A percentile compares a stretch with the other conserved stretches of the same genome.
These are phyloP conservation scores for Colletotrichum chlorophyti DNA, from an alignment of 2,329 filamentous ascomycete species.

Conservation along the genomic window DNA sequence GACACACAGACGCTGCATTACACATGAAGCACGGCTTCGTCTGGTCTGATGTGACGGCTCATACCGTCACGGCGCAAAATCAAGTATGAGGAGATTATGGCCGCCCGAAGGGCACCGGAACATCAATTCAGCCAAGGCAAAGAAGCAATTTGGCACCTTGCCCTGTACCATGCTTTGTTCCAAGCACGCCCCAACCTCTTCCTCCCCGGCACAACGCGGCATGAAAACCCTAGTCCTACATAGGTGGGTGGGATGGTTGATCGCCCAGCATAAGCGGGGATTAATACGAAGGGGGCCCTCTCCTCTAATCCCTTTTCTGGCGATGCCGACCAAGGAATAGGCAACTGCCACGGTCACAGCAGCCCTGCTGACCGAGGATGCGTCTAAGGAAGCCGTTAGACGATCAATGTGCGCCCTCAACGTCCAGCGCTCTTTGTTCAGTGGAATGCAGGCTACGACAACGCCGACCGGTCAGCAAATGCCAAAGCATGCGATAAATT, in stretches of 20 bases:
- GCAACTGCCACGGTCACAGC: slow-evolving; percentile 19
- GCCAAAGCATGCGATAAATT: not conserved
- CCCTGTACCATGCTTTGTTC: no score
- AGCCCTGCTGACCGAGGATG: slow-evolving; percentile 15
- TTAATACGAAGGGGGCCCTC: slow-evolving; percentile 27
- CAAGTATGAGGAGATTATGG: no score
- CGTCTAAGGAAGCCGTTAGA: not conserved
- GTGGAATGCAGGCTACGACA: no score
- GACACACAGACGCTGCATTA: not conserved
- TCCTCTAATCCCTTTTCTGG: slow-evolving; percentile 13
- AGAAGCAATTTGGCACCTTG: not conserved
- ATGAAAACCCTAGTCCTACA: slow-evolving; percentile 12
- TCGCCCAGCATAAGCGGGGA: slow-evolving; percentile 23
- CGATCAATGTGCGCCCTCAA: no score
- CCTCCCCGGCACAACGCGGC: not conserved
- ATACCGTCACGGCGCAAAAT: no score
- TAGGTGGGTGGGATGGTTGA: slow-evolving; percentile 13
- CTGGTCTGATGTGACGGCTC: slow-evolving; percentile 4
- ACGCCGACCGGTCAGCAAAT: slow-evolving; percentile 7
- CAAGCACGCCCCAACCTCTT: no score
- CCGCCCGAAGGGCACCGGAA: not conserved
- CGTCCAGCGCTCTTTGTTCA: not conserved
- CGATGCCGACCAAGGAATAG: slow-evolving; percentile 21
- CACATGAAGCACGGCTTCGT: not conserved
- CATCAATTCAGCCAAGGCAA: not conserved